These are phyloP conservation scores for Aspergillus olivimuriae DNA, from an alignment of 495 filamentous ascomycete genomes.

Conservation along the genomic window DNA sequence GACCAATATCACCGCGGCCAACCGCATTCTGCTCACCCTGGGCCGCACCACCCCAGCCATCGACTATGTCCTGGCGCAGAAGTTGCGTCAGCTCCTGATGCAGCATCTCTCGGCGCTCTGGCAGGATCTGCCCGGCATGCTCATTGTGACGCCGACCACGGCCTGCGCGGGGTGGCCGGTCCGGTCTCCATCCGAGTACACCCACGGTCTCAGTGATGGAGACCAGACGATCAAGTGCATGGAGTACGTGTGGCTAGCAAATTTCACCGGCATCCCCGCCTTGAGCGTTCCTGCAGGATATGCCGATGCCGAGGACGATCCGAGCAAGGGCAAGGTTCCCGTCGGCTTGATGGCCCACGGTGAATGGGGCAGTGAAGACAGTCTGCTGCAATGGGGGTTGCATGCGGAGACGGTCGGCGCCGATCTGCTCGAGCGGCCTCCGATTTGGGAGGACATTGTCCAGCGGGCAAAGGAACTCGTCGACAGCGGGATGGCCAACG, in stretches of 20 bases:
- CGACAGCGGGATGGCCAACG: not conserved
- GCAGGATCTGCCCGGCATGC: conserved; percentile 59
- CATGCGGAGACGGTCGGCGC: not conserved
- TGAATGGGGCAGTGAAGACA: conserved; percentile 81
- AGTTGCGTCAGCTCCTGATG: conserved; percentile 72
- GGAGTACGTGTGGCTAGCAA: conserved; percentile 82
- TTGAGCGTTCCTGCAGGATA: conserved; percentile 73
- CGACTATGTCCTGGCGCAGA: conserved; percentile 67
- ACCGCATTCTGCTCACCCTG: conserved; percentile 61
- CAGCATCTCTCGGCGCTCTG: conserved; percentile 68
- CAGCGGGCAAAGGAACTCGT: conserved; percentile 4
- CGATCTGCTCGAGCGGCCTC: not conserved
- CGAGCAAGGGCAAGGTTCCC: conserved; percentile 38
- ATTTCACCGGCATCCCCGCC: conserved; percentile 69
- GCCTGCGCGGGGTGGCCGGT: conserved; percentile 70
- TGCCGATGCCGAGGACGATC: conserved; percentile 34
- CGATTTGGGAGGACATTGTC: conserved; percentile 34
- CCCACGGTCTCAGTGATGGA: conserved; percentile 62
- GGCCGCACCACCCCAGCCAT: conserved; percentile 52
- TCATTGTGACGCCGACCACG: conserved; percentile 73
- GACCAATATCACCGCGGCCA: conserved; percentile 55
- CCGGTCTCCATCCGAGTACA: conserved; percentile 42
- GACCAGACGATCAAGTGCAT: conserved; percentile 67
- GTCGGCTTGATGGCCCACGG: conserved; percentile 80
- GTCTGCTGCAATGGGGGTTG: conserved; percentile 30